Conservation (phyloP, 2,329 filamentous ascomycete species). For the Fusarium verrucosum region DNA sequence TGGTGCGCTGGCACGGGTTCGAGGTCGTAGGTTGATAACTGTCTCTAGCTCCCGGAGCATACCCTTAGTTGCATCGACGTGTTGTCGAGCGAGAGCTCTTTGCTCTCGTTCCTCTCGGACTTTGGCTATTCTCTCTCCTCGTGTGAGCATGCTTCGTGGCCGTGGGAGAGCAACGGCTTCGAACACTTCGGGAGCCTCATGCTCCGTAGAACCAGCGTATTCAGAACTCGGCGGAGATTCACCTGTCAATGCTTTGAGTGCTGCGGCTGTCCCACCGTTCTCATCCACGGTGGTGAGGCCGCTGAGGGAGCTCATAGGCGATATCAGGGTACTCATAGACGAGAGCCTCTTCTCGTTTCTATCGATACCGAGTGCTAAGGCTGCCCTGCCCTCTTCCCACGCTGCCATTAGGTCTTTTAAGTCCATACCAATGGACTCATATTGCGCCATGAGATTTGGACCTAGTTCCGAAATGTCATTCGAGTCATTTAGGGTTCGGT, state of each 20-base stretch:
- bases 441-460: constrained; percentile 82
- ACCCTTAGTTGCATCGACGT: constrained; percentile 81
- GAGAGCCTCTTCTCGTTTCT: constrained; percentile 77
- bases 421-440: constrained; percentile 92
- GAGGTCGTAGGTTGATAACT: constrained; percentile 72
- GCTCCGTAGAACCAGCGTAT: constrained; percentile 64
- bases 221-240: constrained; percentile 66
- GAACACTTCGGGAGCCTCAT: constrained; percentile 82
- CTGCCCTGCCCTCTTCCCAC: constrained; percentile 89
- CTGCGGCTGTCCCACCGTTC: constrained; percentile 59
- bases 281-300: constrained; percentile 72
- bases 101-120: constrained; percentile 87
- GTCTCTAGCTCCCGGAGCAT: constrained; percentile 95
- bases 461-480: constrained; percentile 79
- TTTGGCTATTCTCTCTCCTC: constrained; percentile 87
- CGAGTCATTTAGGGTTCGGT: constrained; percentile 78
- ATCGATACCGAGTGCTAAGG: constrained; percentile 82
- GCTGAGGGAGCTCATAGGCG: constrained; percentile 70
- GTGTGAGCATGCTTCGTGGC: constrained; percentile 74
- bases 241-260: constrained; percentile 81
- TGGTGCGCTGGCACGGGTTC: constrained; percentile 51
- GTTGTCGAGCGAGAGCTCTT: constrained; percentile 76
- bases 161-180: constrained; percentile 84
- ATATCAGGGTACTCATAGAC: constrained; percentile 67
- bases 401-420: constrained; percentile 81